These are phyloP conservation scores for Acarospora socialis DNA, from an alignment of 2,329 filamentous ascomycete genomes.

Conservation along the genomic window DNA sequence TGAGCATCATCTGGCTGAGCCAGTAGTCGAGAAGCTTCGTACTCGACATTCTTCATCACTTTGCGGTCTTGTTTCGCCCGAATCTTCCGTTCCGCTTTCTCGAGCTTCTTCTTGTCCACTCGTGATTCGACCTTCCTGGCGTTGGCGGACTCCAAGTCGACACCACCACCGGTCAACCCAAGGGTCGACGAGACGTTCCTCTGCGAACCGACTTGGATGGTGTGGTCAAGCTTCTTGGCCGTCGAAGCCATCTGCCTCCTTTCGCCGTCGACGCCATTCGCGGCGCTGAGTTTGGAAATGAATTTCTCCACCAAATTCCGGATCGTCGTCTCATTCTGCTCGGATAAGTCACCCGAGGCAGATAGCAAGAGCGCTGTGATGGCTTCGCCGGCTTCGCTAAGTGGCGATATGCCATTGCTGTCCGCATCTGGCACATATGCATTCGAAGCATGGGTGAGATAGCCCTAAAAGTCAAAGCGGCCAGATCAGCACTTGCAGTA, in stretches of 20 bases:
- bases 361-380: slow-evolving; percentile 85
- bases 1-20: slow-evolving; percentile 69
- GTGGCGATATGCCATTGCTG: slow-evolving; percentile 52
- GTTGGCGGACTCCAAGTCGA: slow-evolving; percentile 90
- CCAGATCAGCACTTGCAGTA: background rate
- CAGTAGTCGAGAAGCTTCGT: slow-evolving; percentile 83
- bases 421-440: slow-evolving; percentile 64
- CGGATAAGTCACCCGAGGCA: slow-evolving; percentile 70
- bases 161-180: slow-evolving; percentile 65
- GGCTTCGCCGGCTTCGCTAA: slow-evolving; percentile 68
- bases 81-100: slow-evolving; percentile 96
- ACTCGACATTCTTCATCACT: slow-evolving; percentile 94
- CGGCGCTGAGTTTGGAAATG: slow-evolving; percentile 64
- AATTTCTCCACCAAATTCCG: slow-evolving; percentile 78
- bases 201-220: slow-evolving; percentile 85
- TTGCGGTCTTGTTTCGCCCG: slow-evolving; percentile 98
- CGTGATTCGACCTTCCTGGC: slow-evolving; percentile 89
- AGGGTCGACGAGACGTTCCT: slow-evolving; percentile 93
- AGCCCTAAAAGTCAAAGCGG: no score
- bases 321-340: slow-evolving; percentile 61
- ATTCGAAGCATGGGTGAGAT: slow-evolving; percentile 83
- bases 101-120: slow-evolving; percentile 96
- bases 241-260: slow-evolving; percentile 56
- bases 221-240: slow-evolving; percentile 79
- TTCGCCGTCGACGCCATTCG: slow-evolving; percentile 54